Percentiles rank a stretch among this genome's conserved stretches.
Conservation (phyloP, 345 rosid genomes). For the Sisymbrium altissimum region DNA sequence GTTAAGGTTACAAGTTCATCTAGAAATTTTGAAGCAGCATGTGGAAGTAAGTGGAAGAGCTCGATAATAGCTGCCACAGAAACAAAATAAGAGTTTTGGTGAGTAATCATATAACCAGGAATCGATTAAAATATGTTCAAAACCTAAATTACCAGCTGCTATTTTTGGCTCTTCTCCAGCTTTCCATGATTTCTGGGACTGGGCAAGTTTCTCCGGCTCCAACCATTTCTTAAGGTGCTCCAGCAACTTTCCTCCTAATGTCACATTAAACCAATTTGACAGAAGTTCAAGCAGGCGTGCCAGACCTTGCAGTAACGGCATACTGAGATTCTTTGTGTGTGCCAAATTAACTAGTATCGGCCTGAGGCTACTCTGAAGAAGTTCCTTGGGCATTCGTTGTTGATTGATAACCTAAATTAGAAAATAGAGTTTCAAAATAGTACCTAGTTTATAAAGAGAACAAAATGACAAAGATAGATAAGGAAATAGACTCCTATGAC, state of each 20-base stretch:
- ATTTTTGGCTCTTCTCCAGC: constrained; percentile 99
- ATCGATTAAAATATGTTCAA: not conserved
- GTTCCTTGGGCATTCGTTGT: constrained; percentile 98
- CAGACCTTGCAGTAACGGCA: constrained; percentile 97
- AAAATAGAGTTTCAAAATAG: not conserved
- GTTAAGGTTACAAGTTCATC: constrained; percentile 94
- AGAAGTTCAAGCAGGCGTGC: constrained; percentile 97
- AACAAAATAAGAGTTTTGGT: constrained; percentile 16
- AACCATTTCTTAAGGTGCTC: constrained; percentile 99
- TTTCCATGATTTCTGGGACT: constrained; percentile 92
- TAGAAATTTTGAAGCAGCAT: constrained; percentile 91
- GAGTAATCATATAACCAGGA: not conserved
- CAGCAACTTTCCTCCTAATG: constrained; percentile 93
- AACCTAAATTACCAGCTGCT: constrained; percentile 68
- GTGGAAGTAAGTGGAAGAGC: constrained; percentile 97
- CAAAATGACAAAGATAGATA: not conserved
- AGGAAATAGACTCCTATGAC: constrained; percentile 3
- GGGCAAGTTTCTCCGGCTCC: constrained; percentile 97
- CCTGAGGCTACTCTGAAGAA: constrained; percentile 97
- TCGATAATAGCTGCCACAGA: constrained; percentile 88
- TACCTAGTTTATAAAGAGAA: not conserved
- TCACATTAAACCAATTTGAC: constrained; percentile 97
- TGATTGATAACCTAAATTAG: constrained; percentile 80
- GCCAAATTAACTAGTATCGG: constrained; percentile 96
- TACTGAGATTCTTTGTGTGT: constrained; percentile 95